Percentiles rank a stretch among this genome's conserved stretches.
These are phyloP conservation scores for Cercospora sesami DNA, from an alignment of 2,329 filamentous ascomycete species.

Conservation along the genomic window DNA sequence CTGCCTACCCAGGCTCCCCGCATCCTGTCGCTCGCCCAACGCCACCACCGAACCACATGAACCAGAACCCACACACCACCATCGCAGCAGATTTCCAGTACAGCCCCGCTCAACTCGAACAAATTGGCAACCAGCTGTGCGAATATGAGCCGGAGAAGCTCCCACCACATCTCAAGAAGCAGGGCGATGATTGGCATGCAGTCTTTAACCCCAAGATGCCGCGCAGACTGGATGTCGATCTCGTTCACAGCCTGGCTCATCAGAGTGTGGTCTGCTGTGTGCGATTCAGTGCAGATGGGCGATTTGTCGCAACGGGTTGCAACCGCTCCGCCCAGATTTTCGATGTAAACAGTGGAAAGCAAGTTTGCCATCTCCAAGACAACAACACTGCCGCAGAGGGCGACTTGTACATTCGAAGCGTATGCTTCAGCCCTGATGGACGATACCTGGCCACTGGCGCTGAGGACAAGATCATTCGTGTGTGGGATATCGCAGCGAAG, in stretches of 20 bases:
- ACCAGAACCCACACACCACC: conserved; percentile 31
- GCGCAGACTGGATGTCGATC: conserved; percentile 85
- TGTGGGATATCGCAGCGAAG: conserved; percentile 87
- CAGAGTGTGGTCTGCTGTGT: conserved; percentile 98
- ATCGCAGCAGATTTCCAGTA: conserved; percentile 37
- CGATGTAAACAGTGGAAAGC: conserved; percentile 82
- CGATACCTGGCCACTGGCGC: conserved; percentile 92
- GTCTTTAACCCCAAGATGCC: conserved; percentile 89
- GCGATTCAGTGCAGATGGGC: conserved; percentile 91
- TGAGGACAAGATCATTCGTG: conserved; percentile 94
- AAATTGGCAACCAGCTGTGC: conserved; percentile 70
- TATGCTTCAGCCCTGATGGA: conserved; percentile 97
- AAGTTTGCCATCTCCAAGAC: conserved; percentile 87
- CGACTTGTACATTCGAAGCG: conserved; percentile 94
- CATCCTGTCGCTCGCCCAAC: conserved; percentile 79
- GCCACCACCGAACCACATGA: conserved; percentile 50
- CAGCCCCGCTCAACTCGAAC: conserved; percentile 40
- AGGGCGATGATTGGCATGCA: conserved; percentile 89
- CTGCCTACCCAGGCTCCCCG: conserved; percentile 85
- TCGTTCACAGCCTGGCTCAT: conserved; percentile 89
- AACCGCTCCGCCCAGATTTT: conserved; percentile 99
- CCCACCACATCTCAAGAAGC: conserved; percentile 83
- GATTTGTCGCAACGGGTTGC: conserved; percentile 94
- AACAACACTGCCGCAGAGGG: conserved; percentile 82
- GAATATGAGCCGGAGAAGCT: conserved; percentile 86